A percentile compares a stretch with the other conserved stretches of the same genome.
Evolutionary conservation across 495 filamentous ascomycete species (phyloP).

Genomic region (Penicillium paradoxum): DNA sequence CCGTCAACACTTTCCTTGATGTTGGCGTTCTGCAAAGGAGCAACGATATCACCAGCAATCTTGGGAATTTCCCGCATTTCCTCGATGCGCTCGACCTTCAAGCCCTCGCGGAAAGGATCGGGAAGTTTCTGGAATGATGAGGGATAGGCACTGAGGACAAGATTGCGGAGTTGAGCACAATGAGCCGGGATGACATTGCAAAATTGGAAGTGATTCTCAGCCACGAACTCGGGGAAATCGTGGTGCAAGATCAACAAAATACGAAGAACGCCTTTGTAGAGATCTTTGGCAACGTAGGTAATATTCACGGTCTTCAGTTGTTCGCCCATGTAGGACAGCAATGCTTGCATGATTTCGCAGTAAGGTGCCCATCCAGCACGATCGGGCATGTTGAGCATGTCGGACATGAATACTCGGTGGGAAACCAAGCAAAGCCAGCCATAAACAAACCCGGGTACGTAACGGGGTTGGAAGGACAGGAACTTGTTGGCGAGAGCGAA

Average conservation of each 20-base stretch:
- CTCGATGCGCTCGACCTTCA: constrained; percentile 77
- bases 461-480: constrained; percentile 65
- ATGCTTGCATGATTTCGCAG: constrained; percentile 66
- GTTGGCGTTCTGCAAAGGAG: constrained; percentile 53
- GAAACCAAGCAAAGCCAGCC: constrained; percentile 77
- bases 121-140: constrained; percentile 68
- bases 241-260: constrained; percentile 82
- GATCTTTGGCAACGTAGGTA: constrained; percentile 65
- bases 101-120: constrained; percentile 72
- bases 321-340: constrained; percentile 71
- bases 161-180: constrained; percentile 82
- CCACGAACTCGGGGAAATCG: constrained; percentile 90
- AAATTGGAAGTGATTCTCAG: constrained; percentile 78
- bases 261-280: constrained; percentile 80
- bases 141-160: constrained; percentile 81
- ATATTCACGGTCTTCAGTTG: constrained; percentile 70
- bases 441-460: constrained; percentile 77
- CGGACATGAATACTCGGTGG: constrained; percentile 83
- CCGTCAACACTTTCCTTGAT: constrained; percentile 66
- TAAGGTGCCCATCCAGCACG: constrained; percentile 70
- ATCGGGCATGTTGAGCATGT: constrained; percentile 63
- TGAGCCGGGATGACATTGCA: constrained; percentile 81
- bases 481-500: constrained; percentile 70
- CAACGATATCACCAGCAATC: constrained; percentile 56
- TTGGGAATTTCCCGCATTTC: constrained; percentile 65